These are phyloP conservation scores for Lactuca saligna DNA, from an alignment of 129 eudicot genomes.

Conservation along the genomic window DNA sequence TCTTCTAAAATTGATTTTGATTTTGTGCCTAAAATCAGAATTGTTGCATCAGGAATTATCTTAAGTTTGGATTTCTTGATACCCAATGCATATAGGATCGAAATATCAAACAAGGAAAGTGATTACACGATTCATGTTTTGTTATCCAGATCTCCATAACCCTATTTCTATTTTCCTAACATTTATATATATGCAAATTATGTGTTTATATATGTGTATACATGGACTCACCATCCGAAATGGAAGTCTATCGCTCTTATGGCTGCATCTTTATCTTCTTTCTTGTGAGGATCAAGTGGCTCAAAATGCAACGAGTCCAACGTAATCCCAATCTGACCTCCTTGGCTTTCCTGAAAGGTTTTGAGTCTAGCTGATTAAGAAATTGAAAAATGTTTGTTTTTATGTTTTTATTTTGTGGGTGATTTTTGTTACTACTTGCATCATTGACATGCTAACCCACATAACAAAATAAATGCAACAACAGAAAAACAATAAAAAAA, in stretches of 20 bases:
- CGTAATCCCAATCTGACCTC: slow-evolving; percentile 32
- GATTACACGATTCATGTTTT: no score
- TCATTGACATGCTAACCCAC: background rate
- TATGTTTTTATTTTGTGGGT: no score
- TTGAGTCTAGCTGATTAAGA: background rate
- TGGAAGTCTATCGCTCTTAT: slow-evolving; percentile 36
- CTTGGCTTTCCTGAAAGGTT: slow-evolving; percentile 27
- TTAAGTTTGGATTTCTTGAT: no score
- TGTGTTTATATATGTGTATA: background rate
- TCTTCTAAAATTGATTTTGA: no score
- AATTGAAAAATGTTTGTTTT: background rate
- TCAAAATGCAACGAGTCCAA: slow-evolving; percentile 21
- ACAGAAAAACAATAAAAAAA: no score
- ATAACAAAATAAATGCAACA: background rate
- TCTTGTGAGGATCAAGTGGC: slow-evolving; percentile 21
- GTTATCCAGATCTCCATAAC: no score
- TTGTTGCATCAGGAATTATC: no score
- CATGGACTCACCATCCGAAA: slow-evolving; percentile 36
- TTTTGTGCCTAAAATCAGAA: no score
- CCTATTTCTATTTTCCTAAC: no score
- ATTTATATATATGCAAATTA: no score
- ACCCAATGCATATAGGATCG: no score
- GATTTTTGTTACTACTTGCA: background rate
- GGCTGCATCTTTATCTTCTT: slow-evolving; percentile 34
- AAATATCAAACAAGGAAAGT: no score